Percentiles rank a stretch among this genome's conserved stretches.
Evolutionary conservation across 805 yeast genomes (phyloP).

Genomic region (Yueomyces sinensis): DNA sequence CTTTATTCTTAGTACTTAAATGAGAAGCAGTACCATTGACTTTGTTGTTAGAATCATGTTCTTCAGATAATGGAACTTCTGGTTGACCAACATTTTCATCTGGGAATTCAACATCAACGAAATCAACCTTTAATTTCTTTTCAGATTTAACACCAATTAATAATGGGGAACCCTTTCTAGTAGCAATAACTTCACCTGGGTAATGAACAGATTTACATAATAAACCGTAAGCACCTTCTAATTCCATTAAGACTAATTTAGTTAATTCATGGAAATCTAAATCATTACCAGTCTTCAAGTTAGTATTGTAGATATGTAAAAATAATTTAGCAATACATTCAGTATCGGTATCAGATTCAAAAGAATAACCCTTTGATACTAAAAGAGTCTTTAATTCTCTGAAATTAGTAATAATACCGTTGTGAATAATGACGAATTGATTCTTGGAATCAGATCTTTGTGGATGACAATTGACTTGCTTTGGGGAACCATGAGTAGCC

Average conservation of each 20-base stretch:
- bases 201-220: slow-evolving; percentile 82
- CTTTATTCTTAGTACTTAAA: background rate
- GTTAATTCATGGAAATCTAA: slow-evolving; percentile 86
- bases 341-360: slow-evolving; percentile 92
- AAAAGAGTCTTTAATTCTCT: slow-evolving; percentile 80
- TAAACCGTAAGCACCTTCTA: slow-evolving; percentile 96
- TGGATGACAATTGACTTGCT: slow-evolving; percentile 82
- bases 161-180: slow-evolving; percentile 96
- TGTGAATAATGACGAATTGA: slow-evolving; percentile 89
- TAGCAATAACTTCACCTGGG: slow-evolving; percentile 93
- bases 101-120: slow-evolving; percentile 96
- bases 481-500: slow-evolving; percentile 99
- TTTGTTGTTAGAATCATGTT: too few species aligned
- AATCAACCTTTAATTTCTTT: slow-evolving; percentile 89
- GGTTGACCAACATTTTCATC: slow-evolving; percentile 34
- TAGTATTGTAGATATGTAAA: slow-evolving; percentile 78
- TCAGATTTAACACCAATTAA: slow-evolving; percentile 96
- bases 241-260: slow-evolving; percentile 80
- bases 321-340: slow-evolving; percentile 95
- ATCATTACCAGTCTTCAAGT: slow-evolving; percentile 55
- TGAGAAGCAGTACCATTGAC: too few species aligned
- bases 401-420: slow-evolving; percentile 95
- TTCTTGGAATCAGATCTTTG: slow-evolving; percentile 75
- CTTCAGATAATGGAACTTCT: slow-evolving; percentile 17
- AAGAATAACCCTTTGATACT: slow-evolving; percentile 61